Percentiles rank a stretch among this genome's conserved stretches.
phyloP scores from a whole-genome alignment of 1,284 basidiomycete species.

The Coriolopsis trogii region DNA sequence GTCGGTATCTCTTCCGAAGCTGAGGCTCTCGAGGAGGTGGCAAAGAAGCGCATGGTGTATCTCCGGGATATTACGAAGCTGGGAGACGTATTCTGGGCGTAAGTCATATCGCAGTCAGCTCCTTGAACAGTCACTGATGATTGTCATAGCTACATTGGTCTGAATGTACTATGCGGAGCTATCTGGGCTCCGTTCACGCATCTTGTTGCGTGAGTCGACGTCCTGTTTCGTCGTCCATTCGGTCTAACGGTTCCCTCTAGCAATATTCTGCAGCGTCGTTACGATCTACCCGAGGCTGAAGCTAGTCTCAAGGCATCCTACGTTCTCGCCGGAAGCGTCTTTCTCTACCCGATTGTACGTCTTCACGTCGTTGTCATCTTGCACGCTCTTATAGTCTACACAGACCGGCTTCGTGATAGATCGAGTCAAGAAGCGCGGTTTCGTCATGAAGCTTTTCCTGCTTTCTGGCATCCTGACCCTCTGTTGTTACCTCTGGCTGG shows the following conservation, averaged over 20 bases:
- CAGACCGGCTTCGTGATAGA: constrained; percentile 69
- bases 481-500: constrained; percentile 67
- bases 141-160: constrained; percentile 58
- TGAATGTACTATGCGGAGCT: constrained; percentile 76
- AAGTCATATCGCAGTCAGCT: constrained; percentile 33
- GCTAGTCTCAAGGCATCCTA: constrained; percentile 72
- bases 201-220: constrained; percentile 63
- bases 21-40: constrained; percentile 65
- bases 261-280: constrained; percentile 76
- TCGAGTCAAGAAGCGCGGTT: constrained; percentile 53
- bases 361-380: constrained; percentile 1
- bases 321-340: constrained; percentile 72
- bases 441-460: constrained; percentile 60
- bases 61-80: constrained; percentile 63
- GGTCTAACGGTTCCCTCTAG: constrained; percentile 36
- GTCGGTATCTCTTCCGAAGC: constrained; percentile 51
- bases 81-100: constrained; percentile 83
- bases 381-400: background rate
- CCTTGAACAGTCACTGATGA: constrained; percentile 1
- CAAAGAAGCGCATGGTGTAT: constrained; percentile 63
- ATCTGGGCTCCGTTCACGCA: constrained; percentile 83
- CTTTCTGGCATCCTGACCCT: constrained; percentile 68
- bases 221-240: background rate
- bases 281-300: constrained; percentile 57
- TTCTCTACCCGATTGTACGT: constrained; percentile 71